Base-by-base conservation (phyloP, 805 yeast species). In the Wickerhamiella australiensis region DNA sequence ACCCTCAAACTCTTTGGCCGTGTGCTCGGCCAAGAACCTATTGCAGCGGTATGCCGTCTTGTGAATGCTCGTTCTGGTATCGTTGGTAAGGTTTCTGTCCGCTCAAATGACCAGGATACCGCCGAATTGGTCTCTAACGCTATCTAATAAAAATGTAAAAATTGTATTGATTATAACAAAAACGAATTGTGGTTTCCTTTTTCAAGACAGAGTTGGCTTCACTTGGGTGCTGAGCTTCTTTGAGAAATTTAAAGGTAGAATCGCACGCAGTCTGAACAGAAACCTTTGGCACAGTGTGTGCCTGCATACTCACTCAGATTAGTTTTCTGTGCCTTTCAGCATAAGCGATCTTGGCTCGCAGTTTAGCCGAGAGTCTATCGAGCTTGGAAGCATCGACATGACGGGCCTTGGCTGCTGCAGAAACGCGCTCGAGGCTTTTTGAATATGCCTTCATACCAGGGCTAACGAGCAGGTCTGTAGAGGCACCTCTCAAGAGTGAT, bases 1-100 rank as follows among this genome's bases (percentile, higher is more conserved):
- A 71, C 77, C 11, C 72, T 92, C 68, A 87, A 86, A 68, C 69
- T 87, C 59, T 84, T 74, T 60, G 97, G 96, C 61, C 83, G 82
- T 68, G 78, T 85, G 57, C 65, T 69, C 52, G 52, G 50, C 29
- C 65, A 40, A 67, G 78, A 59, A 55, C 69, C 65, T 56, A 68
- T 71, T 45, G 73, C 67, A 42, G 73, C 68, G 3, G 49, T 57
- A 41, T 66, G 70, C 27, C 69, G 71, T 50, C 65, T 75, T 54
- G 76, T 70, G 27, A 62, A 63, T 57, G 64, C 68, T 48, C 63
- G 64, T 50, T 59, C 62, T 17, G 78, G 78, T 22, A 70, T 74
- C 23, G 70, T 75, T 15, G 60, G 73, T 43, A 72, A 71, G 63
- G 65, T 73, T 29, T 46, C 59, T 9, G 67, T 71, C n/a, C 68